A percentile compares a stretch with the other conserved stretches of the same genome.
phyloP scores from a whole-genome alignment of 2,329 filamentous ascomycete species.

The Trichothecium roseum region DNA sequence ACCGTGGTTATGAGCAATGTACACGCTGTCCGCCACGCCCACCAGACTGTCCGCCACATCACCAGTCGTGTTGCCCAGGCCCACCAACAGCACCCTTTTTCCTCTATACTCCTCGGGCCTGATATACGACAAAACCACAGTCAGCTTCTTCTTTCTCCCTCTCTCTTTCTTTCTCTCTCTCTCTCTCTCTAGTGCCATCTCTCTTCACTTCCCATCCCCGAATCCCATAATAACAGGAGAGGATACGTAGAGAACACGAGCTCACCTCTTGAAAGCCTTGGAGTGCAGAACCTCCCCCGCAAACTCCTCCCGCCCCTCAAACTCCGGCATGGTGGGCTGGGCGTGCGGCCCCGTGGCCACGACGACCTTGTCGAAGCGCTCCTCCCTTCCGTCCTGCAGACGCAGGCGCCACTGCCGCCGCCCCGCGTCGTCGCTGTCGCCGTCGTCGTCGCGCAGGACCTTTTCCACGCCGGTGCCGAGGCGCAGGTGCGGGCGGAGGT shows the following conservation, averaged over 20 bases:
- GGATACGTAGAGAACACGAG: background rate
- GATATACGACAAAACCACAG: background rate
- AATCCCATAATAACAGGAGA: too few species aligned
- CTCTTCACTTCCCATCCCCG: too few species aligned
- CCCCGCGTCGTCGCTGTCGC: slow-evolving; percentile 10
- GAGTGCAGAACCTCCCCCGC: slow-evolving; percentile 1
- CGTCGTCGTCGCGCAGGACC: slow-evolving; percentile 7
- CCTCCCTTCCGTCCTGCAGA: background rate
- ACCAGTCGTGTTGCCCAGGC: slow-evolving; percentile 26
- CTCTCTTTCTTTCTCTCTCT: too few species aligned
- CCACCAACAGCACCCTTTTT: slow-evolving; percentile 32
- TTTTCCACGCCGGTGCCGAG: slow-evolving; percentile 12
- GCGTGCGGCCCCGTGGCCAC: slow-evolving; percentile 22
- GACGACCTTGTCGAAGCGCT: slow-evolving; percentile 25
- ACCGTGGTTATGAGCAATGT: slow-evolving; percentile 2
- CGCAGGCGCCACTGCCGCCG: background rate
- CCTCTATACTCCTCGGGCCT: slow-evolving; percentile 21
- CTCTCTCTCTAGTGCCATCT: too few species aligned
- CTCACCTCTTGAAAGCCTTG: slow-evolving; percentile 4
- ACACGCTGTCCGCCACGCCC: slow-evolving; percentile 7
- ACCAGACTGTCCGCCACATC: slow-evolving; percentile 20
- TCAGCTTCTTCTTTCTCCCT: too few species aligned
- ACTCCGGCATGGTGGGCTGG: slow-evolving; percentile 21
- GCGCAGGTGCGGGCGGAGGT: slow-evolving; percentile 13
- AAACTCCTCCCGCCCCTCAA: slow-evolving; percentile 15